Evolutionary conservation across 208 protist genomes (phyloP), one percentile per base, ranked within the genome.

Genomic region (Leishmania mexicana): DNA sequence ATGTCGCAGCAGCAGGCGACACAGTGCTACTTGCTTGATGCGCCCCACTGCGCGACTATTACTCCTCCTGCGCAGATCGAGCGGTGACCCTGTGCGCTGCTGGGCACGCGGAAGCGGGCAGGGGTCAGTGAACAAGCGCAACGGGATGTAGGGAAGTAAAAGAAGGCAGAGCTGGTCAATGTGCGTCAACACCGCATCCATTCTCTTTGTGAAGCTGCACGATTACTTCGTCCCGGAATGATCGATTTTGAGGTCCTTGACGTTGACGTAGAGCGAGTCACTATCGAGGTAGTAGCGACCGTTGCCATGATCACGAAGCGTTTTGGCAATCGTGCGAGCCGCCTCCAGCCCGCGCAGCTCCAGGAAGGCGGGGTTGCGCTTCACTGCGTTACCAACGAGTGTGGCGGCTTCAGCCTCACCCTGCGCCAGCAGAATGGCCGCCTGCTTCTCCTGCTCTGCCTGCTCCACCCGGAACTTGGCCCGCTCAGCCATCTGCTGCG

Each of bases 401-500:
- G 90, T 92, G 45, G 96, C 96, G 1, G 97, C 87, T 88, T 97
- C 89, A 1, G 97, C 95, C 90, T 99, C 97, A 91, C 98, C 98
- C 85, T 98, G 87, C 1, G 97, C 98, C 54, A 98, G 88, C 77
- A 99, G 88, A 85, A 99, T 96, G 3, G 92, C 90, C 6, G 95
- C 96, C 81, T 97, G 85, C 87, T 98, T 98, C 85, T 99, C 97
- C 80, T 99, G 96, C 81, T 97, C 89, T 31, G 97, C 94, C 83
- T 99, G 98, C 85, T 99, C 95, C 17, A 99, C 98, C 73, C 95
- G 88, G 86, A 97, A 99, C 83, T 97, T 97, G 57, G 96, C 95
- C 19, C 97, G 94, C 92, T 99, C 97, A 5, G 98, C 97, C 89
- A 98, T 98, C 89, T 99, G 98, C 91, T 99, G 97, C 2, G 97